Base-by-base conservation (phyloP, 129 eudicot species). In the Oenanthe sinensis region DNA sequence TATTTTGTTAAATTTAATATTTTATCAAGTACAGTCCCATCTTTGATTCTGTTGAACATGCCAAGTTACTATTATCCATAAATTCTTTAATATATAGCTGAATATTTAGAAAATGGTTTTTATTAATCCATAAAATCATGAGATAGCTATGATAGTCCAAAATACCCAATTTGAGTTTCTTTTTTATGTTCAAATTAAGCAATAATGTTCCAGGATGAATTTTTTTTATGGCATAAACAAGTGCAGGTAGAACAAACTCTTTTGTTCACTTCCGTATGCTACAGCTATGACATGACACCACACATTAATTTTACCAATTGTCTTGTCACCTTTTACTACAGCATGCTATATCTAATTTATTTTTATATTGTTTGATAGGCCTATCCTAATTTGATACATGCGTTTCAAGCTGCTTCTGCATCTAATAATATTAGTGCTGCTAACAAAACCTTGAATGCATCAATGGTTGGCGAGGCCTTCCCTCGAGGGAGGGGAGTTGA, bases 401-500 rank as follows among this genome's bases (percentile, higher is more conserved):
- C 96, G 36, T 88, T 91, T 79, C 96, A 94, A 80, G 90, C 90
- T 3, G 98, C 90, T 3, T 84, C 92, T 22, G 87, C 70, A 2
- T 83, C 87, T 54, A 88, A 90, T 46, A 9, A n/a, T 11, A 74
- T 58, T 26, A 55, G 55, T 22, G 46, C 77, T 58, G 15, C 55
- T 30, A 83, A 87, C 82, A 82, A 80, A 80, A 69, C 86, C 26
- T 46, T 82, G 17, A 76, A 81, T 12, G 77, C 91, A 4, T 81
- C 88, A 8, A 76, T 81, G 46, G 74, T 84, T 28, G 86, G 88
- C 13, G 98, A 88, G 4, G 80, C 79, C 77, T 69, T 86, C 16
- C 88, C 88, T n/a, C 89, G 93, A 42, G 93, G 96, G 88, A 86
- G 96, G 63, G 98, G 98, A 9, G 87, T 87, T 5, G 97, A 91